phyloP scores from a whole-genome alignment of 352 stramenopile genomes.

The Globisporangium iwayamae region DNA sequence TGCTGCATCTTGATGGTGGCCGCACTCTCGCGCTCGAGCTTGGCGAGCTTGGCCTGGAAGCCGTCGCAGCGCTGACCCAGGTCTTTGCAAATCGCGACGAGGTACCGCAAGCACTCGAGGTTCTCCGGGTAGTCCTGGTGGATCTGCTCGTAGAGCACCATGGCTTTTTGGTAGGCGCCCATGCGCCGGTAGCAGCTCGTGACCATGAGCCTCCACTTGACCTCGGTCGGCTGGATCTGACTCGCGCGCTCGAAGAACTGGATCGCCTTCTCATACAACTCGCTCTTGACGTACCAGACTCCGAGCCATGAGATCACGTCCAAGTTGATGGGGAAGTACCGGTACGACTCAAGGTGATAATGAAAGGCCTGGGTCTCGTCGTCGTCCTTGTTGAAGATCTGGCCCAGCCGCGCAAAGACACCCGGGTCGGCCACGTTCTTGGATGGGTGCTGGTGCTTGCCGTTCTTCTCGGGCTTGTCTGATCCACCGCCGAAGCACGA shows the following conservation, averaged over 20 bases:
- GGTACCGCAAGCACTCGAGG: conserved; percentile 88
- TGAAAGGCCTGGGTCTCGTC: conserved; percentile 94
- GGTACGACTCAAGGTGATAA: conserved; percentile 94
- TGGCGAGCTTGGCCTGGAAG: conserved; percentile 92
- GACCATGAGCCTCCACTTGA: conserved; percentile 97
- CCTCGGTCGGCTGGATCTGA: conserved; percentile 93
- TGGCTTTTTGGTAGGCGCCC: conserved; percentile 89
- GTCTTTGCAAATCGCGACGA: conserved; percentile 95
- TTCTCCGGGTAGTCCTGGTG: conserved; percentile 94
- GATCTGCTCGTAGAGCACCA: conserved; percentile 94
- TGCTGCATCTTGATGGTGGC: conserved; percentile 30
- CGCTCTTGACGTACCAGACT: conserved; percentile 96
- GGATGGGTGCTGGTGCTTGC: conserved; percentile 23
- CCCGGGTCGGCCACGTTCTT: conserved; percentile 74
- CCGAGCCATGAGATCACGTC: conserved; percentile 96
- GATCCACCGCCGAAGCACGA: conserved; percentile 87
- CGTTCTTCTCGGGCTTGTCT: conserved; percentile 49
- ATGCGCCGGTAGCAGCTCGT: conserved; percentile 95
- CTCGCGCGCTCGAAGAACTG: conserved; percentile 94
- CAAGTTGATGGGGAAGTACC: conserved; percentile 94
- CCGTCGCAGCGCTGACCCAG: conserved; percentile 89
- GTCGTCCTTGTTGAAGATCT: conserved; percentile 94
- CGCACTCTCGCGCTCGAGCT: conserved; percentile 71
- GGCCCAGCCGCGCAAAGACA: conserved; percentile 87
- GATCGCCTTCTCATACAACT: conserved; percentile 96